These are phyloP conservation scores for Malus orientalis DNA, from an alignment of 306 rosid species.

Conservation along the genomic window DNA sequence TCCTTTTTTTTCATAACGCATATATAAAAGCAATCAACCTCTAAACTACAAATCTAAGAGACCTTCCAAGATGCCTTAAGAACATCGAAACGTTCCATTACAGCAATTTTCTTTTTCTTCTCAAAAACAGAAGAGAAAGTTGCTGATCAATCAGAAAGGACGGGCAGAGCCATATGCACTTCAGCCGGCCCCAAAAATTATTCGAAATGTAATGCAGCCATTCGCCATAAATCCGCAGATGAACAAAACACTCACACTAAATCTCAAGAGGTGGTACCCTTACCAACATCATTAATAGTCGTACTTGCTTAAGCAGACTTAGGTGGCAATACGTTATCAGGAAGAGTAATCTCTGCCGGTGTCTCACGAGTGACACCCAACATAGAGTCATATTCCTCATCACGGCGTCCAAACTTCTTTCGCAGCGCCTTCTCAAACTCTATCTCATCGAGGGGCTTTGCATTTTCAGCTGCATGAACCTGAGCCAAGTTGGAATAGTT, in stretches of 20 bases:
- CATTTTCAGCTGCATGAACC: constrained; percentile 89
- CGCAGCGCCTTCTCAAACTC: constrained; percentile 70
- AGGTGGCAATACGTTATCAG: constrained; percentile 43
- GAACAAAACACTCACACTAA: constrained; percentile 14
- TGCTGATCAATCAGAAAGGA: constrained; percentile 17
- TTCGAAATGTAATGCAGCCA: constrained; percentile 36
- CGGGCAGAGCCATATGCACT: constrained; percentile 23
- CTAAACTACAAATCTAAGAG: no score
- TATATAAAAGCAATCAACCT: no score
- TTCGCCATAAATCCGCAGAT: constrained; percentile 30
- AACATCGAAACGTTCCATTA: constrained; percentile 24
- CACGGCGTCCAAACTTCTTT: constrained; percentile 66
- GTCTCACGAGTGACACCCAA: constrained; percentile 48
- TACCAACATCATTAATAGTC: neutral
- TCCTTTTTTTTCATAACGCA: no score
- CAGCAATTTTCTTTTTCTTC: constrained; percentile 6
- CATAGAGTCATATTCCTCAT: constrained; percentile 56
- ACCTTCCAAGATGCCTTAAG: neutral
- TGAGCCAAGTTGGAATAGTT: constrained; percentile 82
- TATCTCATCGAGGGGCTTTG: constrained; percentile 56
- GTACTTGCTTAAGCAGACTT: constrained; percentile 34
- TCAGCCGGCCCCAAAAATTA: constrained; percentile 43
- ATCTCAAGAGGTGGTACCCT: constrained; percentile 9
- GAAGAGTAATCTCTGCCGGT: constrained; percentile 46
- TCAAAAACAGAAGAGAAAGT: constrained; percentile 23